Base-by-base conservation (phyloP, 495 filamentous ascomycete genomes). In the Xanthoparmelia taractica region DNA sequence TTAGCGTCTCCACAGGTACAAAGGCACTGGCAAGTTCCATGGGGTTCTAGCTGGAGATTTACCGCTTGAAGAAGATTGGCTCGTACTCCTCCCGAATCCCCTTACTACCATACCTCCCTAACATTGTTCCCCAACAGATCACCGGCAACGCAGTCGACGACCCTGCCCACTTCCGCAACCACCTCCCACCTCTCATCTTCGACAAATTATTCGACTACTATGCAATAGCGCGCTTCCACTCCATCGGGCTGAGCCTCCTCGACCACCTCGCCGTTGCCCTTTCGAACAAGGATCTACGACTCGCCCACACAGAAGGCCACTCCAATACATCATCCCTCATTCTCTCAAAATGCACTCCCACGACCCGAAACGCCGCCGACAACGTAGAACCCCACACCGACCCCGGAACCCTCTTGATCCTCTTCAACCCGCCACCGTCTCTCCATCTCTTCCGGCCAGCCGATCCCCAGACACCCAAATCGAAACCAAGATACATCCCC, bases 61-160 rank as follows among this genome's bases (percentile, higher is more conserved):
- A 27, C 27, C 50, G 1, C 50, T 54, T 15, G 50, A 54, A 54
- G 50, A 54, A 54, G 50, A 54, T 11, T 54, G 50, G 50, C 50
- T 54, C 17, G 50, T 54, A 54, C 50, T 31, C 15, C 29, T 33
- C 20, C 27, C 50, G 5, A 31, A 1, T 6, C 6, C 50, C 2
- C 29, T 33, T 1, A 7, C 25, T 15, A 18, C 33, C 15, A 8
- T 10, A 18, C 7, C 17, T n/a, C 27, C 29, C 50, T 33, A 33
- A 31, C 29, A 8, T 4, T 4, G 2, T 29, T 8, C 27, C 48
- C 12, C 5, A 52, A 29, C 50, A 54, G 50, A 33, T 54, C 27
- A 12, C 50, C 50, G 17, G 50, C 29, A 54, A 54, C 50, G 27
- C 29, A 31, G 50, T 54, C 27, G 50, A 54, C 50, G 50, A 54